Evolutionary conservation across 495 filamentous ascomycete species (phyloP).

Genomic region (Articulospora tetracladia): DNA sequence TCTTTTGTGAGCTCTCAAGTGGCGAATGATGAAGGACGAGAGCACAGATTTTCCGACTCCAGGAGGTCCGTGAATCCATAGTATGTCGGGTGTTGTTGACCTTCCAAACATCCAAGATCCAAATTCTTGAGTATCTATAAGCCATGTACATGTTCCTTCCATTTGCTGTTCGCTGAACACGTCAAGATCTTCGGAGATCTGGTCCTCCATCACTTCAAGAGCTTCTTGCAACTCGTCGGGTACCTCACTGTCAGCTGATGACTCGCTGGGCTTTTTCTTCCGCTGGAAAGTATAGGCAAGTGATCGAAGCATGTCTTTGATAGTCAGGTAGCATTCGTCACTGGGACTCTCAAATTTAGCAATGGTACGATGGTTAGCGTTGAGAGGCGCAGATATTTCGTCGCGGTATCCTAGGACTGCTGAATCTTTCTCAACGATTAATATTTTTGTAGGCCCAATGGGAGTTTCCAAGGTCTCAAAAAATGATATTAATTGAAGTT

Average conservation of each 20-base stretch:
- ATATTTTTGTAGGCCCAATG: slow-evolving; percentile 24
- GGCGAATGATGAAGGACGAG: background rate
- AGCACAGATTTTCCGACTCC: background rate
- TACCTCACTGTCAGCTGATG: background rate
- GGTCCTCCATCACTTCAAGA: too few species aligned
- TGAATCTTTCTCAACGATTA: slow-evolving; percentile 40
- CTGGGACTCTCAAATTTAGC: slow-evolving; percentile 39
- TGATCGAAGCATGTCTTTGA: slow-evolving; percentile 29
- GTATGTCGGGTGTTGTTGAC: background rate
- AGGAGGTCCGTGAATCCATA: background rate
- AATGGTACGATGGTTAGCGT: slow-evolving; percentile 43
- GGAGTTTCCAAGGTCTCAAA: slow-evolving; percentile 41
- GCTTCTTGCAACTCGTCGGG: slow-evolving; percentile 1
- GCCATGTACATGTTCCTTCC: background rate
- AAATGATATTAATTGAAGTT: slow-evolving; percentile 41
- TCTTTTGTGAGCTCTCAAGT: background rate
- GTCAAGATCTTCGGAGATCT: background rate
- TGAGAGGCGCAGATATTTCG: slow-evolving; percentile 34
- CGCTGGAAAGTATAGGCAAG: background rate
- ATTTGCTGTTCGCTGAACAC: background rate
- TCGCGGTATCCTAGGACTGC: slow-evolving; percentile 40
- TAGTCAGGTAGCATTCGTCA: slow-evolving; percentile 36
- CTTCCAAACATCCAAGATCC: background rate
- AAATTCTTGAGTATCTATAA: background rate
- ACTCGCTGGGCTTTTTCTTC: background rate